Evolutionary conservation across 1,139 yeast genomes (phyloP).

Genomic region (Magnusiomyces sp.): DNA sequence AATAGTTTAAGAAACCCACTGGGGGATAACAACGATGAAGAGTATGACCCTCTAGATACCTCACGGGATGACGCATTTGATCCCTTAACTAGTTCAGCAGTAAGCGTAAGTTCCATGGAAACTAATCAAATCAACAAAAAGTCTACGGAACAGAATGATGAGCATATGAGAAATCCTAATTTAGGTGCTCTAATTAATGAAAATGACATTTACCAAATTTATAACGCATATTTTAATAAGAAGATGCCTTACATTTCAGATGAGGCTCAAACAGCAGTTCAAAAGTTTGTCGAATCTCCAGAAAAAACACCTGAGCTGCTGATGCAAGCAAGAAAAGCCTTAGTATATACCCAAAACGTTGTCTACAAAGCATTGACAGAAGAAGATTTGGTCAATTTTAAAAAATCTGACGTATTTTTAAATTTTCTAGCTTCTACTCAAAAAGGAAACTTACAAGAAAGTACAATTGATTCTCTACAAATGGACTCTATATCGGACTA

Average conservation of each 20-base stretch:
- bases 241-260: constrained; percentile 19
- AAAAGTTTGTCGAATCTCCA: constrained; percentile 21
- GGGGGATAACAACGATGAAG: constrained; percentile 37
- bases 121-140: too few species aligned
- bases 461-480: constrained; percentile 25
- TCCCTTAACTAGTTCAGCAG: too few species aligned
- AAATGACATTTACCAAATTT: constrained; percentile 37
- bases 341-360: constrained; percentile 49
- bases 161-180: neutral
- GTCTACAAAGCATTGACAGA: constrained; percentile 42
- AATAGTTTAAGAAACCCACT: constrained; percentile 66
- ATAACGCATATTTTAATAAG: constrained; percentile 35
- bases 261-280: constrained; percentile 21
- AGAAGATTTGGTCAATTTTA: constrained; percentile 50
- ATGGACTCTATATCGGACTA: constrained; percentile 20
- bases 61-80: too few species aligned
- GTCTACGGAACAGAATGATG: neutral
- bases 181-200: constrained; percentile 13
- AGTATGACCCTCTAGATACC: constrained; percentile 1
- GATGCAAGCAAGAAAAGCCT: constrained; percentile 43
- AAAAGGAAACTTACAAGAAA: constrained; percentile 6
- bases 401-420: constrained; percentile 42
- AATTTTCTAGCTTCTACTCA: constrained; percentile 39
- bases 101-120: too few species aligned
- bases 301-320: constrained; percentile 13